Percentiles rank a stretch among this genome's conserved stretches.
Conservation (phyloP, 1,284 basidiomycete genomes). For the Omphalotus olearius region DNA sequence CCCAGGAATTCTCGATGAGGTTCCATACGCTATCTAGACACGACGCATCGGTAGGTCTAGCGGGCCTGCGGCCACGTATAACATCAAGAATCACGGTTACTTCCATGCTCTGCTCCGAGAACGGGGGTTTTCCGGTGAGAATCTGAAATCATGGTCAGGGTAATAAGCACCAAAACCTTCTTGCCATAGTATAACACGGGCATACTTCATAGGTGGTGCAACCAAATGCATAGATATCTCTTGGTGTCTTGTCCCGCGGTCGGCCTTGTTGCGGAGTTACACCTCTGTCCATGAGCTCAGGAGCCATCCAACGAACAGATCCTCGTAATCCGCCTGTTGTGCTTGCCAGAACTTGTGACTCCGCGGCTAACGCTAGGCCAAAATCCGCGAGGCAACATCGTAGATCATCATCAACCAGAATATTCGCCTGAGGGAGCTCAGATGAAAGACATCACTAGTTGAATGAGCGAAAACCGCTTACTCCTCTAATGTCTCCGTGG, state of each 20-base stretch:
- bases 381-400: conserved; percentile 14
- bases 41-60: neutral
- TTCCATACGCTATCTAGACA: conserved; percentile 1
- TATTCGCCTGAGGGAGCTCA: conserved; percentile 4
- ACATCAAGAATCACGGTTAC: conserved; percentile 7
- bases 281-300: neutral
- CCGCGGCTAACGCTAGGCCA: conserved; percentile 5
- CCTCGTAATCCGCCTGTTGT: neutral
- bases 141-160: neutral
- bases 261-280: neutral
- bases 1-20: neutral
- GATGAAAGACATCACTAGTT: neutral
- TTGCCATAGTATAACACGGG: neutral
- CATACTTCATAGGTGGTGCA: conserved; percentile 8
- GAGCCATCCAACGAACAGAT: conserved; percentile 7
- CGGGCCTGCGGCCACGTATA: conserved; percentile 5
- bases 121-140: conserved; percentile 6
- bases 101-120: conserved; percentile 6
- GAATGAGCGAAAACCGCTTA: neutral
- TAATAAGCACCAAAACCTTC: too few species aligned
- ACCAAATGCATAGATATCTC: conserved; percentile 12
- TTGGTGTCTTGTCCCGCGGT: neutral
- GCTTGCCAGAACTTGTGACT: conserved; percentile 3
- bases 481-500: conserved; percentile 13
- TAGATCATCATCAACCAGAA: conserved; percentile 9